phyloP scores from a whole-genome alignment of 1,284 basidiomycete genomes.

The Cystobasidium pallidum region DNA sequence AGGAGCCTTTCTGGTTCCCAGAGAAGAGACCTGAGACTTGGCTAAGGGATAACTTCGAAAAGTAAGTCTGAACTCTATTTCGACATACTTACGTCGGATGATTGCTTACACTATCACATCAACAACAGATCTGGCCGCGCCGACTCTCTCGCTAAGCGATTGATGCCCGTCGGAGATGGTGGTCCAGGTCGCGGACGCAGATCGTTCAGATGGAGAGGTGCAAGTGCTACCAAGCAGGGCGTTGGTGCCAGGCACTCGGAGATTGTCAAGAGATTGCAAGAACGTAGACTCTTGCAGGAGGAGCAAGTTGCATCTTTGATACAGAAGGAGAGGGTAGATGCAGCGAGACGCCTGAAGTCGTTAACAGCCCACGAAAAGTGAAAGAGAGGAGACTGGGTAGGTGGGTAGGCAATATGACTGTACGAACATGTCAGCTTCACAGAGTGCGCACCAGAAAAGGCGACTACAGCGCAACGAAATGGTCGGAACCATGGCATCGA shows the following conservation, averaged over 20 bases:
- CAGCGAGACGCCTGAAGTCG: not conserved
- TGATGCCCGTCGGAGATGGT: conserved; percentile 40
- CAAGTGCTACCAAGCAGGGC: conserved; percentile 29
- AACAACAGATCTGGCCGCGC: conserved; percentile 1
- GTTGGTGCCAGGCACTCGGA: conserved; percentile 31
- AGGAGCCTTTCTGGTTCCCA: conserved; percentile 53
- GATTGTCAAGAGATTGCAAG: conserved; percentile 29
- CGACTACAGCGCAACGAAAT: no score
- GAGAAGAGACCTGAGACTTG: conserved; percentile 48
- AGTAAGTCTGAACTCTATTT: conserved; percentile 3
- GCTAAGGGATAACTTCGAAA: conserved; percentile 53
- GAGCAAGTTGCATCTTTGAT: conserved; percentile 6
- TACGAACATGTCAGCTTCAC: no score
- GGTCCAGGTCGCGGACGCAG: conserved; percentile 37
- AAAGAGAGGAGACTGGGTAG: no score
- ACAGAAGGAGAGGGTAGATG: conserved; percentile 20
- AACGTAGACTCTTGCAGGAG: conserved; percentile 32
- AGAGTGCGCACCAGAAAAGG: no score
- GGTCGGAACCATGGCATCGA: no score
- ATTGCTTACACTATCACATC: not conserved
- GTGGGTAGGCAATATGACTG: no score
- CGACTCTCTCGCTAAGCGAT: conserved; percentile 6
- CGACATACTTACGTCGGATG: not conserved
- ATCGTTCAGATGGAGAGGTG: conserved; percentile 39
- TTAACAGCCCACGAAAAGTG: conserved; percentile 1